Conservation (phyloP, 225 moss, liverwort and hornwort species). For the Marchantia paleacea region DNA sequence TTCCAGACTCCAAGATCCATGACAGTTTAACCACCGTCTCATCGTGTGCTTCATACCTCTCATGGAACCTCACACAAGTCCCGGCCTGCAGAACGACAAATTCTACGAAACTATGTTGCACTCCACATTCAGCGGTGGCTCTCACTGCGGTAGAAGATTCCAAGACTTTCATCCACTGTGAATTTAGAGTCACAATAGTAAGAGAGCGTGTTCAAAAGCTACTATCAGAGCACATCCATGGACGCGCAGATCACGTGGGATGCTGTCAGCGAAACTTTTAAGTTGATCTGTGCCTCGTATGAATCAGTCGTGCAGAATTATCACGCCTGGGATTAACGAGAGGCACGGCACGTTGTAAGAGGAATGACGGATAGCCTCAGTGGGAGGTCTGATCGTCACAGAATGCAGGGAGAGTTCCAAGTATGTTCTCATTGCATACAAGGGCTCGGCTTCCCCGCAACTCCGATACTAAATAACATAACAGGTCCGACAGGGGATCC, state of each 20-base stretch:
- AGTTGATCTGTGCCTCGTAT: slow-evolving; percentile 29
- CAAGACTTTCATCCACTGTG: too few relatives aligned
- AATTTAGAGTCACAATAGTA: too few relatives aligned
- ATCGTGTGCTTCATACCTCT: too few relatives aligned
- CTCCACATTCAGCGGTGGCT: too few relatives aligned
- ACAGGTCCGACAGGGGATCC: background rate
- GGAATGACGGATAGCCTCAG: too few relatives aligned
- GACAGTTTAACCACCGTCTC: too few relatives aligned
- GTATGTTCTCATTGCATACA: slow-evolving; percentile 46
- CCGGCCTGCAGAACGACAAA: too few relatives aligned
- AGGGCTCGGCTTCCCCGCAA: slow-evolving; percentile 27
- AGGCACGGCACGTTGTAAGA: background rate
- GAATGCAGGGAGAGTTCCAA: slow-evolving; percentile 36
- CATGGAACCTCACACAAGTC: too few relatives aligned
- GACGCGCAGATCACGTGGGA: slow-evolving; percentile 5
- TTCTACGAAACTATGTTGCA: too few relatives aligned
- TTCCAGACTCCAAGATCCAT: too few relatives aligned
- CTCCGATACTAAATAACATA: background rate
- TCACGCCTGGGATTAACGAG: slow-evolving; percentile 37
- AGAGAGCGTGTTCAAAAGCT: slow-evolving; percentile 38
- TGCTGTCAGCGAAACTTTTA: slow-evolving; percentile 38
- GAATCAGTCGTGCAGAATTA: slow-evolving; percentile 25
- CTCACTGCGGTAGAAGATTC: too few relatives aligned
- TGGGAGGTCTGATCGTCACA: slow-evolving; percentile 16
- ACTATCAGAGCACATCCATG: slow-evolving; percentile 44